Base-by-base conservation (phyloP, 495 filamentous ascomycete genomes). In the Thermothielavioides terrestris region DNA sequence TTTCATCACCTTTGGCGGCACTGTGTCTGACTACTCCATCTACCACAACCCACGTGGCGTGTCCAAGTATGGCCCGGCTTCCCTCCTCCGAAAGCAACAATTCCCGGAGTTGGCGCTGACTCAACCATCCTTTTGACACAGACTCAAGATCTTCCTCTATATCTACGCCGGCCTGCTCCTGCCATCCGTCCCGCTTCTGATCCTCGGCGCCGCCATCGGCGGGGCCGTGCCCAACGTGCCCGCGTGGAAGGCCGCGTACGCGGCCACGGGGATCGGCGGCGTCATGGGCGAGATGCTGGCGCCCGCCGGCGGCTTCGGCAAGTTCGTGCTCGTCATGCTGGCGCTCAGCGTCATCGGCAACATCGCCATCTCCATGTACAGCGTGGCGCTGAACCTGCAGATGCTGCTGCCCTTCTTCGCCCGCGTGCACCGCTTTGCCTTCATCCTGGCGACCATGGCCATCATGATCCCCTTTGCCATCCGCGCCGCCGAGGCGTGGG, bases 121-220 rank as follows among this genome's bases (percentile, higher is more conserved):
- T 20, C 30, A 10, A 34, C 34, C 46, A 8, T 15, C 25, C 21
- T 23, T 3, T 8, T 14, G 11, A 18, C 25, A n/a, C 40, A 68
- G 69, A 20, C 42, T 55, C 39, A 64, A 63, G 18, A 57, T 72
- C 17, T 66, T 68, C 46, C 18, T 60, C 17, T 69, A 72, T 25
- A 66, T 70, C 18, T 73, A 69, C 44, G 34, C 63, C 21, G 74
- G 75, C 43, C 52, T 77, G 8, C 60, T 70, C 35, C 53, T 76
- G 22, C 72, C 74, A 1, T 71, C 73, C 0, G 58, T 76, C 1
- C 70, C 72, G 3, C 68, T 78, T 20, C 65, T 77, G 15, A 67
- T 71, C 32, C 68, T 79, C 14, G 76, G 76, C 37, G 75, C 75
- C 20, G 75, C 75, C 21, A 73, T 79, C 39, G 72, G 71, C 9